Base-by-base conservation (phyloP, 164 flowering plant genomes). In the Macadamia integrifolia region DNA sequence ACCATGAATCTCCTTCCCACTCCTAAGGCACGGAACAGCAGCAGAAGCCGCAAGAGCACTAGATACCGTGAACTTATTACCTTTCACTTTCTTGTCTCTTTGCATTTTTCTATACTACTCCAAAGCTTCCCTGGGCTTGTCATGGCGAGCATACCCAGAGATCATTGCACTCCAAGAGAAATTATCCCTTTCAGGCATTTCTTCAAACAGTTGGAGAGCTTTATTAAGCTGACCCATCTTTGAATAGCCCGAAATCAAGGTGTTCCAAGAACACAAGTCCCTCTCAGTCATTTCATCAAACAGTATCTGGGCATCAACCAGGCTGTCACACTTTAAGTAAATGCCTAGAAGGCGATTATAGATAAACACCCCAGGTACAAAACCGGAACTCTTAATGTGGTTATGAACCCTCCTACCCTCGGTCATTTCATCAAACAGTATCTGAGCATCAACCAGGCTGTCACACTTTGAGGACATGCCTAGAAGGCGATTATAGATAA, bases 261-360 rank as follows among this genome's bases (percentile, higher is more conserved):
- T 78, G 40, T 78, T 78, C 76, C 76, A 78, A 28, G 81, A 78
- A 67, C 81, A 78, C 46, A 66, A 61, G 50, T 78, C 81, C 56
- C 68, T 73, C 23, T 75, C 71, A 42, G 61, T 13, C 81, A 78
- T 78, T 31, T 64, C 67, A 35, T 75, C 78, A 58, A 78, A 78
- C 65, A 70, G 2, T 6, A 46, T 60, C 9, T 72, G 72, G 6
- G 78, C 78, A 66, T 69, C 69, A 0, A 9, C 32, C 10, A 74
- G 58, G 28, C 74, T 64, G 13, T 59, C 69, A 50, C 71, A 75
- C 59, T 75, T 75, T 0, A 66, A 62, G 14, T 75, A 71, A 66
- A 71, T 42, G 18, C 68, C 69, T 6, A 75, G 58, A 1, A 75
- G 66, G 48, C 74, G 74, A 57, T 77, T 77, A 30, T 53, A 70